Conservation (phyloP, 331 rosid species). For the Quercus phellos region DNA sequence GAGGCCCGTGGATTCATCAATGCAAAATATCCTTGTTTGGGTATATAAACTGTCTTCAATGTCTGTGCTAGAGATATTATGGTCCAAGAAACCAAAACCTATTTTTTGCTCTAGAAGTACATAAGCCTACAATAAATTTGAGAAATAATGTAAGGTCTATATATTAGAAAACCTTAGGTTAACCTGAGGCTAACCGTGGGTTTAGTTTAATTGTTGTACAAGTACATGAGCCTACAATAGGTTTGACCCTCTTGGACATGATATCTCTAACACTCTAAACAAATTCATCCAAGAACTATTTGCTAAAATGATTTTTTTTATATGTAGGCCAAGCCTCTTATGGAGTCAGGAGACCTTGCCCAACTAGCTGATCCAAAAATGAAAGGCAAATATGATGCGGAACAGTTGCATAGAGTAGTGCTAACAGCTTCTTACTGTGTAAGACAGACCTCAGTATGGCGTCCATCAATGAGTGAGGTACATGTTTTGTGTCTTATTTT, state of each 20-base stretch:
- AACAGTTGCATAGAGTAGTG: constrained; percentile 52
- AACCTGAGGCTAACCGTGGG: no score
- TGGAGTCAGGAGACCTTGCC: constrained; percentile 71
- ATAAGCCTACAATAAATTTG: no score
- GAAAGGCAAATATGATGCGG: constrained; percentile 61
- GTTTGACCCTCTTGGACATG: no score
- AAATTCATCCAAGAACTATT: background rate
- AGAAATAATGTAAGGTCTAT: no score
- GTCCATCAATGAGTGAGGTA: constrained; percentile 88
- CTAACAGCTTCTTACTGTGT: constrained; percentile 83
- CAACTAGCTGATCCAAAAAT: constrained; percentile 69
- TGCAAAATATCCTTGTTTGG: constrained; percentile 76
- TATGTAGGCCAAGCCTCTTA: constrained; percentile 67
- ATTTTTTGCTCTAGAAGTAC: no score
- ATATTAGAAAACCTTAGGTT: no score
- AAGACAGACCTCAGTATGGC: constrained; percentile 67
- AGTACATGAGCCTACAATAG: no score
- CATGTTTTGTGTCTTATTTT: background rate
- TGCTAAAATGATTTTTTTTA: background rate
- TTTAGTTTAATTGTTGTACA: no score
- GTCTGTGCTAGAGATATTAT: background rate
- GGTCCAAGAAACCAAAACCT: no score
- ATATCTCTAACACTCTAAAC: no score
- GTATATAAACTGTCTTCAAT: constrained; percentile 27
- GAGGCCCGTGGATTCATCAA: constrained; percentile 75